phyloP scores from a whole-genome alignment of 1,284 basidiomycete genomes.

The Clitocybe nebularis region DNA sequence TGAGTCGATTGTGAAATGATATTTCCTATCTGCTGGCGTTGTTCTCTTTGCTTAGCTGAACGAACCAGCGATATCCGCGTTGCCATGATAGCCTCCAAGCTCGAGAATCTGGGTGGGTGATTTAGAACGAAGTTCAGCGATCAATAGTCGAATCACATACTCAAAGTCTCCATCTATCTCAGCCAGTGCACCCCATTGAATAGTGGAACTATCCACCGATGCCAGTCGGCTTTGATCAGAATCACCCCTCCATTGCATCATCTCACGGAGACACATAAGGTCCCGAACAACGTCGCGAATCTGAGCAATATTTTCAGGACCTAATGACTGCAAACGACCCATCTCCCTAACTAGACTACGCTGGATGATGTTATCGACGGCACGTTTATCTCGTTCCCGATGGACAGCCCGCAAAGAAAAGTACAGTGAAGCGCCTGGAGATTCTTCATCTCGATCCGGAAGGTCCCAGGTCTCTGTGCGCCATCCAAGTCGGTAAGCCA shows the following conservation, averaged over 20 bases:
- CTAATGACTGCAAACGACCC: slow-evolving; percentile 58
- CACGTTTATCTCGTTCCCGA: slow-evolving; percentile 57
- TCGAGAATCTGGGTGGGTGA: slow-evolving; percentile 68
- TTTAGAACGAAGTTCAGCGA: not conserved
- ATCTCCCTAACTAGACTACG: slow-evolving; percentile 58
- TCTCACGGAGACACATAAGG: slow-evolving; percentile 77
- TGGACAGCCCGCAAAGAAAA: slow-evolving; percentile 75
- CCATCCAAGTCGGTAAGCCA: slow-evolving; percentile 84
- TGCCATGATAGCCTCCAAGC: slow-evolving; percentile 76
- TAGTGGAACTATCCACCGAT: slow-evolving; percentile 29
- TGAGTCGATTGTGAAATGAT: slow-evolving; percentile 53
- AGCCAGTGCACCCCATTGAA: slow-evolving; percentile 40
- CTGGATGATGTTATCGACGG: slow-evolving; percentile 47
- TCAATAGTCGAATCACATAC: slow-evolving; percentile 39
- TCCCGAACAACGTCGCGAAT: slow-evolving; percentile 65
- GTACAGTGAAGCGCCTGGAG: slow-evolving; percentile 67
- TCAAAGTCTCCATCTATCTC: slow-evolving; percentile 56
- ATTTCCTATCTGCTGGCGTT: slow-evolving; percentile 70
- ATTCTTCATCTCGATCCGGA: slow-evolving; percentile 52
- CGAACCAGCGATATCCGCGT: slow-evolving; percentile 82
- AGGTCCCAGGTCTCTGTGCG: slow-evolving; percentile 91
- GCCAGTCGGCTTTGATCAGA: slow-evolving; percentile 34
- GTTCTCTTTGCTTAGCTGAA: slow-evolving; percentile 60
- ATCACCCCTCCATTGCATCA: slow-evolving; percentile 52
- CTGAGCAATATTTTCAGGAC: slow-evolving; percentile 74